Evolutionary conservation across 108 stramenopile species (phyloP).

Genomic region (Asterionellopsis glacialis): DNA sequence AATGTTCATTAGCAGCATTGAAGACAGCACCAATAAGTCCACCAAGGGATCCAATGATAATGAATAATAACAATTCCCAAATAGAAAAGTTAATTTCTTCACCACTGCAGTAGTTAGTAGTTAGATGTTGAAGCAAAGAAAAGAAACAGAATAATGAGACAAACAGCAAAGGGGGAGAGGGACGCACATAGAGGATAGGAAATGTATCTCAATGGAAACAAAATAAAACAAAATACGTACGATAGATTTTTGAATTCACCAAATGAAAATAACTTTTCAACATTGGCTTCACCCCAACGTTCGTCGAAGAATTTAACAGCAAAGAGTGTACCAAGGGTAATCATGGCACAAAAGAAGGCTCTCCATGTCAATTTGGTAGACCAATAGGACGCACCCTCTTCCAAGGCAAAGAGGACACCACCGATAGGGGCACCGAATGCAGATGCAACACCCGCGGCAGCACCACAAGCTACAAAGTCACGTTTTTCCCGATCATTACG

Average conservation of each 20-base stretch:
- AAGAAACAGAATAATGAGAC: too few relatives aligned
- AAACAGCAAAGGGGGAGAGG: too few relatives aligned
- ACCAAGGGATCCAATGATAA: conserved; percentile 88
- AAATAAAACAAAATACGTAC: conserved; percentile 19
- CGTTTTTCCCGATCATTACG: conserved; percentile 85
- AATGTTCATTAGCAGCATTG: conserved; percentile 90
- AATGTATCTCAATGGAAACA: background rate
- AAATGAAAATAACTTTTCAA: conserved; percentile 92
- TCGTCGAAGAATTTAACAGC: conserved; percentile 68
- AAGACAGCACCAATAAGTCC: conserved; percentile 94
- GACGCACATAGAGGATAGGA: background rate
- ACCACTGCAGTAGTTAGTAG: conserved; percentile 26
- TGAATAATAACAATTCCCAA: conserved; percentile 92
- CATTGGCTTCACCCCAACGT: conserved; percentile 85
- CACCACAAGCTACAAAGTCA: conserved; percentile 97
- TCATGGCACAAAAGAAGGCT: conserved; percentile 96
- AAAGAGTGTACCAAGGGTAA: conserved; percentile 85
- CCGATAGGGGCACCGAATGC: conserved; percentile 98
- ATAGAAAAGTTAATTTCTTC: conserved; percentile 83
- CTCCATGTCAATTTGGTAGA: conserved; percentile 95
- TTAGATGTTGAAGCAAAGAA: background rate
- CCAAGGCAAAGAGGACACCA: conserved; percentile 92
- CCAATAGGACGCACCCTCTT: conserved; percentile 96
- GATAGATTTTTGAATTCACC: conserved; percentile 80
- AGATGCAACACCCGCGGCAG: conserved; percentile 90